A percentile compares a stretch with the other conserved stretches of the same genome.
phyloP scores from a whole-genome alignment of 495 filamentous ascomycete genomes.

The Penicillium pancosmium region DNA sequence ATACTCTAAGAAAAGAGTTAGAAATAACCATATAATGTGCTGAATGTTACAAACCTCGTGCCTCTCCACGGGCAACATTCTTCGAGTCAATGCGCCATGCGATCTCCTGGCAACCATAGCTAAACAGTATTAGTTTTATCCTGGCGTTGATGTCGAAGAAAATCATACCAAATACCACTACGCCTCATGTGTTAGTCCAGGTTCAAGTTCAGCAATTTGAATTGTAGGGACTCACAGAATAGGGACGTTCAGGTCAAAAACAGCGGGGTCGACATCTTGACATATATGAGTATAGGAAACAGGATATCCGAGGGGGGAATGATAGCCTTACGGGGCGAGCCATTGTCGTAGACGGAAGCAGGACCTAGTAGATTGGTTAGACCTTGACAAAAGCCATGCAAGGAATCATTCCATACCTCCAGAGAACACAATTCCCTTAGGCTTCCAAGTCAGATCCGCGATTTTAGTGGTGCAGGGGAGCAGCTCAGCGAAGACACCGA shows the following conservation, averaged over 20 bases:
- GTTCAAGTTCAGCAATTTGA: neutral
- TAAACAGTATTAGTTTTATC: constrained; percentile 16
- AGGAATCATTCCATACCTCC: constrained; percentile 16
- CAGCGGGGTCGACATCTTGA: constrained; percentile 28
- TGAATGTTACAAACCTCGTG: constrained; percentile 22
- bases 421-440: constrained; percentile 51
- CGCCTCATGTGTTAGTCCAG: constrained; percentile 13
- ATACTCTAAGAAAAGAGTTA: constrained; percentile 20
- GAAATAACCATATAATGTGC: constrained; percentile 2
- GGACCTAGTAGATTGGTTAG: constrained; percentile 22
- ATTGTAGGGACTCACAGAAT: constrained; percentile 19
- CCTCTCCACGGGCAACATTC: constrained; percentile 24
- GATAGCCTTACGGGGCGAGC: constrained; percentile 22
- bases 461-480: constrained; percentile 90
- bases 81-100: constrained; percentile 21
- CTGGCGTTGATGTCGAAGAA: neutral
- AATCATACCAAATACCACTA: constrained; percentile 31
- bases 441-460: constrained; percentile 73
- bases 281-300: constrained; percentile 16
- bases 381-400: constrained; percentile 1
- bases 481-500: constrained; percentile 91
- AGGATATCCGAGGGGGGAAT: constrained; percentile 3
- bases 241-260: constrained; percentile 28
- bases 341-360: constrained; percentile 29
- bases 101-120: constrained; percentile 31